Percentiles rank a stretch among this genome's conserved stretches.
These are phyloP conservation scores for Solanum gracilifrons DNA, from an alignment of 257 asterid genomes.

Conservation along the genomic window DNA sequence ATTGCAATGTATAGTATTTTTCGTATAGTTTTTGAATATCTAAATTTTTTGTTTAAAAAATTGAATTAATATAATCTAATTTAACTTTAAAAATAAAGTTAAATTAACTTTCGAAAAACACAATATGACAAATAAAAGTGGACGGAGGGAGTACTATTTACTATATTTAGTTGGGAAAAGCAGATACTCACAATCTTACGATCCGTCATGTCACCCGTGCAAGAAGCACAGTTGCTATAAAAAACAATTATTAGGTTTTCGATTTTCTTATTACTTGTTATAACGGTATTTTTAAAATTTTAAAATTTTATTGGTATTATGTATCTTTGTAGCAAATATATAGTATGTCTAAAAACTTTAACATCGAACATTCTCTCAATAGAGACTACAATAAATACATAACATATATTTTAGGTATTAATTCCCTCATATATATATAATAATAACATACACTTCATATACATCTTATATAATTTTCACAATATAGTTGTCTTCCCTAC, in stretches of 20 bases:
- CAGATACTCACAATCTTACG: not conserved
- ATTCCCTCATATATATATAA: not conserved
- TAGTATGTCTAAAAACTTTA: too few species aligned
- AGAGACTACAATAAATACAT: not conserved
- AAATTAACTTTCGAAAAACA: too few species aligned
- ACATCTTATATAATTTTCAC: not conserved
- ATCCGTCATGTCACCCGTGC: not conserved
- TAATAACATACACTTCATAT: not conserved
- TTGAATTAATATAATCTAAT: too few species aligned
- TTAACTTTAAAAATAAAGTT: too few species aligned
- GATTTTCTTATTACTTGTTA: not conserved
- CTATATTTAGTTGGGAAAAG: not conserved
- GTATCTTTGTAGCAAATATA: not conserved
- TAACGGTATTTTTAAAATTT: too few species aligned
- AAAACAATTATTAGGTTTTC: not conserved
- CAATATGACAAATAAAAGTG: too few species aligned
- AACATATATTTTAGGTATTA: not conserved
- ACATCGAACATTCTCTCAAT: too few species aligned
- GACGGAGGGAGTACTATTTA: not conserved
- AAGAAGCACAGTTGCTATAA: not conserved
- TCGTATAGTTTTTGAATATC: too few species aligned
- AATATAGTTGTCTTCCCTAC: not conserved
- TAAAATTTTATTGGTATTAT: too few species aligned
- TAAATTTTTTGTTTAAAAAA: too few species aligned
- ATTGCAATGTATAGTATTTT: too few species aligned